These are phyloP conservation scores for Ogataea pignaliae DNA, from an alignment of 805 yeast species.

Conservation along the genomic window DNA sequence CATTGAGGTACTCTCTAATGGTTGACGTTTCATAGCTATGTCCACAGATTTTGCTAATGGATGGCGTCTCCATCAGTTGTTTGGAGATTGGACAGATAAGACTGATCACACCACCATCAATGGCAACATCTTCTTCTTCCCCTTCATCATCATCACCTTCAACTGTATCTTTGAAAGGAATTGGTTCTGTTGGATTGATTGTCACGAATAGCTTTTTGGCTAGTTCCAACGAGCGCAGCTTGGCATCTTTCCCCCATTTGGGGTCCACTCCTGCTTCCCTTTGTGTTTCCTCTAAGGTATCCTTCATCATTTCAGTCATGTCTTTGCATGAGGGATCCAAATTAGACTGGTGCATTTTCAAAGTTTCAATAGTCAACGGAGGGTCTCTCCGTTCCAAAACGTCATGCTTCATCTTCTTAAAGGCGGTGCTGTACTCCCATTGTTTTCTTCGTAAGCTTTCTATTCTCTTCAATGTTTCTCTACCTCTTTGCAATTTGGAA, in stretches of 20 bases:
- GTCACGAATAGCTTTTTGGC: slow-evolving; percentile 45
- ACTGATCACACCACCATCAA: slow-evolving; percentile 69
- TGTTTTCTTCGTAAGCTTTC: slow-evolving; percentile 1
- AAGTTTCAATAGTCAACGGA: slow-evolving; percentile 20
- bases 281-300: slow-evolving; percentile 4
- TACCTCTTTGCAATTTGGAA: too few relatives aligned
- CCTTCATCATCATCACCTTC: slow-evolving; percentile 44
- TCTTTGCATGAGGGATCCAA: slow-evolving; percentile 12
- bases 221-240: slow-evolving; percentile 14
- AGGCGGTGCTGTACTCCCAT: slow-evolving; percentile 10
- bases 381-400: slow-evolving; percentile 19
- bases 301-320: slow-evolving; percentile 17
- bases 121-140: slow-evolving; percentile 57
- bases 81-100: slow-evolving; percentile 64
- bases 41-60: slow-evolving; percentile 49
- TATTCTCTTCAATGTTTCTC: too few relatives aligned
- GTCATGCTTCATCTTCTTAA: slow-evolving; percentile 15
- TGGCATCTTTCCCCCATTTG: slow-evolving; percentile 4
- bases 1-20: slow-evolving; percentile 33
- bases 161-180: slow-evolving; percentile 38
- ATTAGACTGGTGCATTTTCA: slow-evolving; percentile 18
- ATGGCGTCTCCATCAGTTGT: slow-evolving; percentile 48
- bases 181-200: slow-evolving; percentile 55
- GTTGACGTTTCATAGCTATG: slow-evolving; percentile 58
- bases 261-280: background rate